A percentile compares a stretch with the other conserved stretches of the same genome.
These are phyloP conservation scores for Lepidium africanum DNA, from an alignment of 345 rosid species.

Conservation along the genomic window DNA sequence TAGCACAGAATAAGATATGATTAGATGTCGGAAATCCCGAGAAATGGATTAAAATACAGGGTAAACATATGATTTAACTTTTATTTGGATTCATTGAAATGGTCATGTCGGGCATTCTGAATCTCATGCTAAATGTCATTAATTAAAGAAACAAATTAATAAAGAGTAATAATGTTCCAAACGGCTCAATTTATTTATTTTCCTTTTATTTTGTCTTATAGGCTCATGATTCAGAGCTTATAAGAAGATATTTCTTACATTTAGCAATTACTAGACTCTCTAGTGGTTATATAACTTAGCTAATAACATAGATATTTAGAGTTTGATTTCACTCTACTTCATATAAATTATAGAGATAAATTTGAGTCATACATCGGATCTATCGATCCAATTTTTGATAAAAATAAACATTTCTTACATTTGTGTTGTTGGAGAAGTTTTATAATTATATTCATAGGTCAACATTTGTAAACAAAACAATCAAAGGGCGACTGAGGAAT, in stretches of 20 bases:
- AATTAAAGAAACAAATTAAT: neutral
- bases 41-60: neutral
- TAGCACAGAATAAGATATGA: neutral
- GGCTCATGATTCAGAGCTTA: neutral
- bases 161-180: slow-evolving; percentile 10
- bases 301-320: too few relatives aligned
- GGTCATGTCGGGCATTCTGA: slow-evolving; percentile 14
- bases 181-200: slow-evolving; percentile 14
- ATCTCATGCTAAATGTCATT: slow-evolving; percentile 16
- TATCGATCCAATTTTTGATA: too few relatives aligned
- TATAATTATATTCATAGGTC: neutral
- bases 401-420: neutral
- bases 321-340: too few relatives aligned
- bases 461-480: neutral
- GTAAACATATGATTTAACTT: neutral
- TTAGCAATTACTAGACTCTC: too few relatives aligned
- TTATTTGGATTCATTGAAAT: neutral
- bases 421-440: neutral
- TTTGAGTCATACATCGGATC: too few relatives aligned
- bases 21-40: slow-evolving; percentile 14
- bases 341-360: too few relatives aligned
- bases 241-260: too few relatives aligned
- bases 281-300: too few relatives aligned
- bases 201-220: neutral
- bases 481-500: neutral